A percentile compares a stretch with the other conserved stretches of the same genome.
These are phyloP conservation scores for Picea abies DNA, from an alignment of 83 land plant species.

Conservation along the genomic window DNA sequence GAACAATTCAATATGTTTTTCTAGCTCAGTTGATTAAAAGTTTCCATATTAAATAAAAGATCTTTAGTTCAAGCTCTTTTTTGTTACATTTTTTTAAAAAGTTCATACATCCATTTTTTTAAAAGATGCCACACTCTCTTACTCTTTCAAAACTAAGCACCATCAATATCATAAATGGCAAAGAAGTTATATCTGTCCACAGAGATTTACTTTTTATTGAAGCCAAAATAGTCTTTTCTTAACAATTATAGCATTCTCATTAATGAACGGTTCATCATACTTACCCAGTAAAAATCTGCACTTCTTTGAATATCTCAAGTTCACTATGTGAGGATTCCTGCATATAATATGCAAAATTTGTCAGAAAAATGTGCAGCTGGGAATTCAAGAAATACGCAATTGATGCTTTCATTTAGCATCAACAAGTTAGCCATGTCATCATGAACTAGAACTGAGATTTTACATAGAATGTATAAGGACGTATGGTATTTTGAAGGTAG, in stretches of 20 bases:
- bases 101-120: no score
- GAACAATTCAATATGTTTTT: no score
- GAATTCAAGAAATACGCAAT: neutral
- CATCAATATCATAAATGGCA: neutral
- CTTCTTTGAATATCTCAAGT: conserved; percentile 61
- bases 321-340: conserved; percentile 82
- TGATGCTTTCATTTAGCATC: neutral
- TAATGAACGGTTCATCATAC: conserved; percentile 96
- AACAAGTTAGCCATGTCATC: neutral
- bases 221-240: conserved; percentile 86
- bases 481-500: no score
- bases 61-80: no score
- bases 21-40: no score
- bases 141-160: neutral
- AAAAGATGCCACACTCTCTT: neutral
- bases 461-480: no score
- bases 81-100: no score
- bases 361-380: no score
- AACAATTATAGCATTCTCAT: conserved; percentile 93
- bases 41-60: no score
- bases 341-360: conserved; percentile 63
- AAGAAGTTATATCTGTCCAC: neutral
- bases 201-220: conserved; percentile 54
- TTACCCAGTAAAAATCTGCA: conserved; percentile 79
- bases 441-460: no score